Conservation (phyloP, 2,329 filamentous ascomycete species). For the Ophiocordyceps polyrhachis-furcata region DNA sequence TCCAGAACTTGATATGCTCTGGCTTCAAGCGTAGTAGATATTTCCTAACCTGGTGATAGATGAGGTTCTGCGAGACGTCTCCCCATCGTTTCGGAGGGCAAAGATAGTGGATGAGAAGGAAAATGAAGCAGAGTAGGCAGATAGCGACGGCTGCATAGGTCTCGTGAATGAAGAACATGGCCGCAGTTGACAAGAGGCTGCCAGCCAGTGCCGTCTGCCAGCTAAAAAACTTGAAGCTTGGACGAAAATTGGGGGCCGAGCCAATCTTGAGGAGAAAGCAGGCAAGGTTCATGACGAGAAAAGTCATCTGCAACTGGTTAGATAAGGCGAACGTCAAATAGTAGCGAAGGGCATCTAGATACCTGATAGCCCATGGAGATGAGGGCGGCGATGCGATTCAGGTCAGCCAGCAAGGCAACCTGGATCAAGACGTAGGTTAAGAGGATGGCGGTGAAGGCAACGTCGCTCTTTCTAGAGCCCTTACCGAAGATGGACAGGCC, state of each 20-base stretch:
- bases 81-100: slow-evolving; percentile 79
- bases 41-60: slow-evolving; percentile 73
- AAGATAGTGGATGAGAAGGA: slow-evolving; percentile 69
- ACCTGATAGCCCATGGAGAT: slow-evolving; percentile 79
- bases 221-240: slow-evolving; percentile 76
- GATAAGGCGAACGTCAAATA: neutral
- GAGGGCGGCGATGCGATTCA: slow-evolving; percentile 77
- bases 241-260: slow-evolving; percentile 75
- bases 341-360: neutral
- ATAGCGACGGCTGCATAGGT: slow-evolving; percentile 63
- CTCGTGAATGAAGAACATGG: slow-evolving; percentile 83
- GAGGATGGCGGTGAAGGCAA: slow-evolving; percentile 59
- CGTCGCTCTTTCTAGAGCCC: slow-evolving; percentile 52
- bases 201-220: slow-evolving; percentile 66
- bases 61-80: slow-evolving; percentile 74
- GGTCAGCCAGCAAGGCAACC: slow-evolving; percentile 60
- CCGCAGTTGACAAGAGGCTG: slow-evolving; percentile 54
- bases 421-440: slow-evolving; percentile 61
- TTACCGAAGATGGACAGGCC: slow-evolving; percentile 57
- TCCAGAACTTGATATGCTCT: slow-evolving; percentile 88
- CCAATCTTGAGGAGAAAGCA: slow-evolving; percentile 76
- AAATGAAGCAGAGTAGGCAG: slow-evolving; percentile 54
- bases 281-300: slow-evolving; percentile 72
- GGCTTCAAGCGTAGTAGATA: slow-evolving; percentile 68
- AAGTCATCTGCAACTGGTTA: slow-evolving; percentile 51